Base-by-base conservation (phyloP, 2,329 filamentous ascomycete species). In the Coniochaeta sp. region DNA sequence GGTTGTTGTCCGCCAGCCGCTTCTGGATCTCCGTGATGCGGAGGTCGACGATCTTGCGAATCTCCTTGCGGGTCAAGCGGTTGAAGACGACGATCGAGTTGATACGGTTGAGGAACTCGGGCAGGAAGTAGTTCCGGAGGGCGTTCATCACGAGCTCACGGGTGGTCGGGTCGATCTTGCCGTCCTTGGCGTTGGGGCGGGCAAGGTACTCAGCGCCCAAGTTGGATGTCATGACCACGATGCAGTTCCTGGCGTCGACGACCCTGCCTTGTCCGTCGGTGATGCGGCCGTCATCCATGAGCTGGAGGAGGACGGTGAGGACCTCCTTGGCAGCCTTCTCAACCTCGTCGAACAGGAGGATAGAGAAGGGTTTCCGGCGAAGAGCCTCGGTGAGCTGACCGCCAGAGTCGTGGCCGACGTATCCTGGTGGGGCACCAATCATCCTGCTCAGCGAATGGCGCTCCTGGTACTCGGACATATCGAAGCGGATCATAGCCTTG, bases 381-480 rank as follows among this genome's bases (percentile, higher is more conserved):
- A 99, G 85, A 24, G 88, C 88, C 73, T 99, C 94, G 0, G 94
- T 99, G 51, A 99, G 82, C 68, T 99, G 94, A 50, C 94, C 94
- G 60, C 94, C 94, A 28, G 94, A 84, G 64, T 99, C 94, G 66
- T 99, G 92, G 14, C 94, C 94, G 54, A 99, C 91, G 60, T 99
- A 99, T 57, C 94, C 94, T 4, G 94, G 94, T 18, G 94, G 94
- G 18, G 94, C 91, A 66, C 94, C 94, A 61, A 99, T 99, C 90
- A 99, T 96, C 55, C 94, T 85, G 67, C 90, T 95, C 13, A 99
- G 81, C 1, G 92, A 87, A 68, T 99, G 94, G 5, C 92, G 86
- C 71, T 99, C 94, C 70, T 99, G 95, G 70, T 99, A 99, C 71
- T 99, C 94, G 5, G 92, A 97, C 94, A 99, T 99, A 67, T 99